These are phyloP conservation scores for Diplodia intermedia DNA, from an alignment of 2,329 filamentous ascomycete genomes.

Conservation along the genomic window DNA sequence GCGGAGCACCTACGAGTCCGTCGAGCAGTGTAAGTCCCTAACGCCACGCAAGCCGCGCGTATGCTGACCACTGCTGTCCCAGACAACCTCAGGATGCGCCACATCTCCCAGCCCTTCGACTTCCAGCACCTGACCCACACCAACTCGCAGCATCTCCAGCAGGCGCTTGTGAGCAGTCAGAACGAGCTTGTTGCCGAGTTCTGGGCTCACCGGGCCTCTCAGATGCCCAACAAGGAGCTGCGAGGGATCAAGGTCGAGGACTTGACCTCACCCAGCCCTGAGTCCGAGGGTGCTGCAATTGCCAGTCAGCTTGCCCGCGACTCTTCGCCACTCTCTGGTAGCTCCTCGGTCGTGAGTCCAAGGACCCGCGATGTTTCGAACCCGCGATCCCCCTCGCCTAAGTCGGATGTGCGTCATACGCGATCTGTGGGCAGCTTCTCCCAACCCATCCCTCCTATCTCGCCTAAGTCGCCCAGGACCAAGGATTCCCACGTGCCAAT, in stretches of 20 bases:
- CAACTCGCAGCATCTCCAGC: constrained; percentile 60
- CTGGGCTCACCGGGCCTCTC: constrained; percentile 60
- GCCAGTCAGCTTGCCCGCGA: not conserved
- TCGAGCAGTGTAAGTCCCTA: constrained; percentile 40
- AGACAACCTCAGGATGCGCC: constrained; percentile 38
- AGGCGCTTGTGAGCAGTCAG: constrained; percentile 59
- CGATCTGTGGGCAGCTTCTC: constrained; percentile 62
- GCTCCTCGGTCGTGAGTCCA: constrained; percentile 36
- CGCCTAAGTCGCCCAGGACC: constrained; percentile 20
- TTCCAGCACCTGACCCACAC: constrained; percentile 70
- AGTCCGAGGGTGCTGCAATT: not conserved
- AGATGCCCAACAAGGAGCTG: constrained; percentile 57
- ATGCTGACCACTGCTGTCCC: constrained; percentile 33
- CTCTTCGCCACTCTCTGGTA: constrained; percentile 6
- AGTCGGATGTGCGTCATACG: constrained; percentile 40
- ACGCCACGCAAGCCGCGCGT: not conserved
- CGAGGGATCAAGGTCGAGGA: constrained; percentile 61
- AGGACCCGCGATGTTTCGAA: constrained; percentile 25
- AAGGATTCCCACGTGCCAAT: constrained; percentile 17
- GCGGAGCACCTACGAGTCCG: constrained; percentile 40
- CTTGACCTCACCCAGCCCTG: constrained; percentile 45
- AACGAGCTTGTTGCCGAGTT: constrained; percentile 62
- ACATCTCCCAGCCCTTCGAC: constrained; percentile 68
- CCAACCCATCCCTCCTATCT: constrained; percentile 50
- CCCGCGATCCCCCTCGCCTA: constrained; percentile 32